Percentiles rank a stretch among this genome's conserved stretches.
Conservation (phyloP, 805 yeast species). For the Wickerhamiella sergipiensis region DNA sequence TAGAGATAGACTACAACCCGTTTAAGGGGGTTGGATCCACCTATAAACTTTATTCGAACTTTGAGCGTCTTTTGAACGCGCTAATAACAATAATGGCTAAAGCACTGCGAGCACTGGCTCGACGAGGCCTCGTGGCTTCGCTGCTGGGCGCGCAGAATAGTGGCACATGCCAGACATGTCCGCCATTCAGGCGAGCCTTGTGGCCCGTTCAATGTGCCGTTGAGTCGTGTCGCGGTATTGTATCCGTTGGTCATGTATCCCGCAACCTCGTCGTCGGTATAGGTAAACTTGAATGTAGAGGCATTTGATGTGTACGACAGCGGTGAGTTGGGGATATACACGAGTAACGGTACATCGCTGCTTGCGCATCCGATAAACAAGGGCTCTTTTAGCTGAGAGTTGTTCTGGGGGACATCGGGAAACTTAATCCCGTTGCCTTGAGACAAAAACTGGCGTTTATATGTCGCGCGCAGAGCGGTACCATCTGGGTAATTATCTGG, state of each 20-base stretch:
- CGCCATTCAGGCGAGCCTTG: conserved; percentile 34
- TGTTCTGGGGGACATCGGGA: conserved; percentile 58
- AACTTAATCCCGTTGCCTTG: conserved; percentile 46
- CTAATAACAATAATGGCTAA: conserved; percentile 48
- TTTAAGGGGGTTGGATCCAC: no score
- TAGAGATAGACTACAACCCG: background rate
- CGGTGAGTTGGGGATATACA: conserved; percentile 56
- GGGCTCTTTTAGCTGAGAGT: conserved; percentile 32
- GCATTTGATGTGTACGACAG: conserved; percentile 47
- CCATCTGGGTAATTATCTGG: conserved; percentile 47
- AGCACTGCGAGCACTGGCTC: conserved; percentile 56
- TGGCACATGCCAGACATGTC: conserved; percentile 65
- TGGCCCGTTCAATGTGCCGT: conserved; percentile 39
- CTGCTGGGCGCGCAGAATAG: conserved; percentile 60
- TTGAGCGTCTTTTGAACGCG: background rate
- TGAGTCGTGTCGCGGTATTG: conserved; percentile 46
- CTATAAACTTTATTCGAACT: no score
- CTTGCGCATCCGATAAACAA: conserved; percentile 23
- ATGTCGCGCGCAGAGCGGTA: conserved; percentile 42
- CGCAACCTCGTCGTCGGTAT: conserved; percentile 39
- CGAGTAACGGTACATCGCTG: conserved; percentile 46
- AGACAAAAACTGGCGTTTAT: conserved; percentile 39
- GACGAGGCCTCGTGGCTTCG: conserved; percentile 41
- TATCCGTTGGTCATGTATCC: conserved; percentile 55
- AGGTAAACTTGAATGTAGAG: conserved; percentile 50